These are phyloP conservation scores for Naganishia kalamii DNA, from an alignment of 768 basidiomycete genomes.

Conservation along the genomic window DNA sequence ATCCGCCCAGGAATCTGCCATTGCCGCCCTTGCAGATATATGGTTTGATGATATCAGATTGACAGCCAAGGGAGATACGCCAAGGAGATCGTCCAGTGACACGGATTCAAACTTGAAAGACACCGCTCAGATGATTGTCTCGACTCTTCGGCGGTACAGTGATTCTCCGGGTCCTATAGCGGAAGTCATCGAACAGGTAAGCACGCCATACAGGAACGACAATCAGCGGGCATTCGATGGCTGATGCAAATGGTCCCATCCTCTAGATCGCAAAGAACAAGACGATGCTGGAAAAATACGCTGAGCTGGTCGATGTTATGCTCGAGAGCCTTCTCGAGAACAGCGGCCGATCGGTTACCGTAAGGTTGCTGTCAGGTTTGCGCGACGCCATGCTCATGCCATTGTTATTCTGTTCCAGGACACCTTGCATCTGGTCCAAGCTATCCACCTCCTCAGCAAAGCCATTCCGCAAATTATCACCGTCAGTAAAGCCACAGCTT, in stretches of 20 bases:
- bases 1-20: constrained; percentile 61
- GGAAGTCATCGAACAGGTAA: constrained; percentile 15
- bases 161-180: constrained; percentile 6
- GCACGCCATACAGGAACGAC: not conserved
- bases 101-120: not conserved
- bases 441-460: constrained; percentile 72
- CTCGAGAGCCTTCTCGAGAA: constrained; percentile 13
- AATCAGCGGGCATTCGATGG: no score
- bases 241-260: no score
- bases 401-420: not conserved
- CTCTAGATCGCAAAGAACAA: constrained; percentile 4
- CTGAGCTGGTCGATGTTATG: constrained; percentile 15
- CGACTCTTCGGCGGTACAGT: not conserved
- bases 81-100: not conserved
- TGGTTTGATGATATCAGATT: constrained; percentile 58
- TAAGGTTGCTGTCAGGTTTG: not conserved
- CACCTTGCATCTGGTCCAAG: constrained; percentile 52
- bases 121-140: constrained; percentile 10
- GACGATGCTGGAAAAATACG: constrained; percentile 11
- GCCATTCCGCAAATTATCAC: constrained; percentile 82
- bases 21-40: constrained; percentile 82
- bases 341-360: not conserved
- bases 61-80: not conserved
- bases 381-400: not conserved
- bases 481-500: constrained; percentile 69